A percentile compares a stretch with the other conserved stretches of the same genome.
These are phyloP conservation scores for Paecilomyces sp. DNA, from an alignment of 2,329 filamentous ascomycete genomes.

Conservation along the genomic window DNA sequence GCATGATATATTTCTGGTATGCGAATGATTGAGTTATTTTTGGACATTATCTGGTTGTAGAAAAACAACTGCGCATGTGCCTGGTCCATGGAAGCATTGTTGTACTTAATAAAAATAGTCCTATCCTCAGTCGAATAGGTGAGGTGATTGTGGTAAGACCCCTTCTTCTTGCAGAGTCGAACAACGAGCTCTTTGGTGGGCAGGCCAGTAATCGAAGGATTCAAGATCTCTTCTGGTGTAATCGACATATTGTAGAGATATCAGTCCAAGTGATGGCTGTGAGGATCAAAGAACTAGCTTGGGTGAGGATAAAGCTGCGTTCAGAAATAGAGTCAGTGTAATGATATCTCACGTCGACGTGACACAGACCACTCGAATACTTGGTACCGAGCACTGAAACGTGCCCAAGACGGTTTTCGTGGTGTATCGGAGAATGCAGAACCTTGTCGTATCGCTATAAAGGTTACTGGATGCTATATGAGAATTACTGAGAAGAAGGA, in stretches of 20 bases:
- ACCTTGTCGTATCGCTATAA: too few species aligned
- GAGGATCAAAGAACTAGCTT: too few species aligned
- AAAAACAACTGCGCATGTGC: slow-evolving; percentile 4
- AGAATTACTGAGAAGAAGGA: too few species aligned
- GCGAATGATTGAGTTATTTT: neutral
- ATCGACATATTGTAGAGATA: neutral
- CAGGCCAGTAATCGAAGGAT: neutral
- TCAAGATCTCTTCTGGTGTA: neutral
- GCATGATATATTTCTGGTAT: slow-evolving; percentile 8
- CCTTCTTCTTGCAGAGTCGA: neutral
- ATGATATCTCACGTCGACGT: too few species aligned
- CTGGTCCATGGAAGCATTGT: slow-evolving; percentile 2
- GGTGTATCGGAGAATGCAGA: too few species aligned
- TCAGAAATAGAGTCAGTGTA: too few species aligned
- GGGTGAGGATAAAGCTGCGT: too few species aligned
- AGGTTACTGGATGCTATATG: too few species aligned
- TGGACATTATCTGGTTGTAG: neutral
- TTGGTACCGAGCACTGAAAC: too few species aligned
- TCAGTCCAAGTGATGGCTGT: too few species aligned
- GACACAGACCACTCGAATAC: too few species aligned
- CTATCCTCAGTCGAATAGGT: neutral
- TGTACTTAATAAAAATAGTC: slow-evolving; percentile 4
- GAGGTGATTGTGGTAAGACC: neutral
- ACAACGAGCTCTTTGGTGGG: neutral
- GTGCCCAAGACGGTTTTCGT: too few species aligned